Base-by-base conservation (phyloP, 768 basidiomycete species). In the Leccinum sublutescens region DNA sequence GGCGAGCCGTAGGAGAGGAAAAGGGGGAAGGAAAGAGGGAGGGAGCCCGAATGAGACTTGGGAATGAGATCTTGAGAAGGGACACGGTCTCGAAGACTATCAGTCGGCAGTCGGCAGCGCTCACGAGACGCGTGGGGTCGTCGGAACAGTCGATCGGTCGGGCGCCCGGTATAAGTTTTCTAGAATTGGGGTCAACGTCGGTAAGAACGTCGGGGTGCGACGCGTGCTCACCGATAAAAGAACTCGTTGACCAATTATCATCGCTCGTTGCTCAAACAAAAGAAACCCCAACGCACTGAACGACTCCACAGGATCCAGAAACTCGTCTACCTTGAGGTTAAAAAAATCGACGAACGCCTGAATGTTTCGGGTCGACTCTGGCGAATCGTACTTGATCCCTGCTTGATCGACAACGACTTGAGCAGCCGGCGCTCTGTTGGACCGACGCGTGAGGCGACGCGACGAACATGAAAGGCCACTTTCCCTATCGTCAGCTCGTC, bases 341-440 rank as follows among this genome's bases (percentile, higher is more conserved):
- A 97, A 92, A 78, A 98, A 98, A 29, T 89, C 84, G 62, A 23
- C 23, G 23, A 23, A 23, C 23, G 23, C 23, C 23, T 23, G 23
- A 38, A 99, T 99, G 60, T 95, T 94, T 33, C 81, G 78, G 0
- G 83, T 90, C 0, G 93, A 96, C 55, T 88, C 86, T 0, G 91
- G 89, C 7, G 86, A 82, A 67, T 98, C 93, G 71, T 93, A 98
- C 73, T 98, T 98, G 70, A 85, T 63, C 0, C 96, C 74, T 98
- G 95, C 76, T 98, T 98, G 73, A 95, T 84, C 3, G 93, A 92
- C 53, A 98, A 70, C 0, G 91, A 93, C 74, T 91, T 94, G 65
- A 98, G 82, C 7, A 98, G 78, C n/a, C 83, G 80, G 53, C 65
- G 67, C 52, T 63, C 67, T 68, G 3, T 86, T 86, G 43, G 90